phyloP scores from a whole-genome alignment of 108 stramenopile genomes.

The Cyclotella atomus region DNA sequence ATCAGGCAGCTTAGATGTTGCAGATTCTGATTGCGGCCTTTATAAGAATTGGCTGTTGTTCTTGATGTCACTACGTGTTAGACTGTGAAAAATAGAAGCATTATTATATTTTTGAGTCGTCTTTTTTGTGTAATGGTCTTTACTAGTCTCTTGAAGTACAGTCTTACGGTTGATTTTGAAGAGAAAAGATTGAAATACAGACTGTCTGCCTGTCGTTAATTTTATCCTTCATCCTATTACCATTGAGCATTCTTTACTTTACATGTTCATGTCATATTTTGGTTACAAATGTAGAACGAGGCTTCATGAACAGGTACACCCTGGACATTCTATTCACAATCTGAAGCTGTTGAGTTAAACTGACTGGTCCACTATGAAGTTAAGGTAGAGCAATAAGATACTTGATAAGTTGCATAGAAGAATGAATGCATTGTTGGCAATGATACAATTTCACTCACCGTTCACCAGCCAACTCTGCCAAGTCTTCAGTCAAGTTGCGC shows the following conservation, averaged over 20 bases:
- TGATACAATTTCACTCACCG: constrained; percentile 4
- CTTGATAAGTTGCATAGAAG: background rate
- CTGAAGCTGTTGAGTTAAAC: constrained; percentile 79
- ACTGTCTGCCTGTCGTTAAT: too few species aligned
- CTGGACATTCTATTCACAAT: constrained; percentile 85
- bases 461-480: constrained; percentile 90
- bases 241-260: background rate
- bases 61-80: constrained; percentile 27
- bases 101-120: too few species aligned
- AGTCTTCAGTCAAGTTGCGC: constrained; percentile 82
- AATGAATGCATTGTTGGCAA: background rate
- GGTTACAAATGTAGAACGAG: constrained; percentile 6
- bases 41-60: background rate
- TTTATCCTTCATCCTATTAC: too few species aligned
- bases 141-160: too few species aligned
- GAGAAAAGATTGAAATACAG: too few species aligned
- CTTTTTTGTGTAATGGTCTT: too few species aligned
- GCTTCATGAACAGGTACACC: constrained; percentile 86
- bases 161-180: too few species aligned
- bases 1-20: background rate
- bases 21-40: constrained; percentile 2
- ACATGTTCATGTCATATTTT: background rate
- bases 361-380: constrained; percentile 71
- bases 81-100: constrained; percentile 33
- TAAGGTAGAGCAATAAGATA: background rate